A percentile compares a stretch with the other conserved stretches of the same genome.
phyloP scores from a whole-genome alignment of 106 monocot genomes.

The Dioscorea dumetorum region DNA sequence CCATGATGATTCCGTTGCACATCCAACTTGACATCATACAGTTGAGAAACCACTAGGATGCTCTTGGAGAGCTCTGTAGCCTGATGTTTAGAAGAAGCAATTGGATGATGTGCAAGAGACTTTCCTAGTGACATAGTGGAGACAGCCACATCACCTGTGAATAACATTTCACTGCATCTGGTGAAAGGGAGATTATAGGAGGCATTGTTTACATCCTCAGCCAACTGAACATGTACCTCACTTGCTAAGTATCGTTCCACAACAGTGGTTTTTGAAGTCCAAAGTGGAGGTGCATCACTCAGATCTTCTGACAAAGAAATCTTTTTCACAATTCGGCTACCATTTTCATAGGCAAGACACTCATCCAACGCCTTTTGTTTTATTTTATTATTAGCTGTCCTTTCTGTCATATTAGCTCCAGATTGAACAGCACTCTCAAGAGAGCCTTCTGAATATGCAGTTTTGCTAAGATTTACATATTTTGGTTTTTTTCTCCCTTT shows the following conservation, averaged over 20 bases:
- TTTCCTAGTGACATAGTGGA: constrained; percentile 3
- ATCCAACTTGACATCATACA: constrained; percentile 64
- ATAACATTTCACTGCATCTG: constrained; percentile 6
- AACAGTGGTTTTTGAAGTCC: background rate
- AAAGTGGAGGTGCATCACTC: constrained; percentile 7
- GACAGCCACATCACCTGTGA: constrained; percentile 1
- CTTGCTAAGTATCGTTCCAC: background rate
- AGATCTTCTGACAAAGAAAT: constrained; percentile 10
- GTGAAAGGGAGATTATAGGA: constrained; percentile 12
- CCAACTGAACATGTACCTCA: constrained; percentile 2
- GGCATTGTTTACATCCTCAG: constrained; percentile 2
- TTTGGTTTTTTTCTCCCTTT: constrained; percentile 18
- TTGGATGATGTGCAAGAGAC: constrained; percentile 3
- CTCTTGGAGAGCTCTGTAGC: constrained; percentile 11
- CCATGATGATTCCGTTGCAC: constrained; percentile 52
- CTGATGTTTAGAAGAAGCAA: constrained; percentile 5
- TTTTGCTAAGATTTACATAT: constrained; percentile 13
- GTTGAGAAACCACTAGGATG: background rate
- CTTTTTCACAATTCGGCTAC: constrained; percentile 9
- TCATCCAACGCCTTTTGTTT: constrained; percentile 11
- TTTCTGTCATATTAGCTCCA: constrained; percentile 10
- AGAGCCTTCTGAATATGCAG: constrained; percentile 9
- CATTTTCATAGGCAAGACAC: background rate
- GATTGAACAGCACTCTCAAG: constrained; percentile 4
- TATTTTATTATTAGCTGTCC: background rate